Base-by-base conservation (phyloP, 176 grass and related monocot genomes). In the Musa schizocarpa region DNA sequence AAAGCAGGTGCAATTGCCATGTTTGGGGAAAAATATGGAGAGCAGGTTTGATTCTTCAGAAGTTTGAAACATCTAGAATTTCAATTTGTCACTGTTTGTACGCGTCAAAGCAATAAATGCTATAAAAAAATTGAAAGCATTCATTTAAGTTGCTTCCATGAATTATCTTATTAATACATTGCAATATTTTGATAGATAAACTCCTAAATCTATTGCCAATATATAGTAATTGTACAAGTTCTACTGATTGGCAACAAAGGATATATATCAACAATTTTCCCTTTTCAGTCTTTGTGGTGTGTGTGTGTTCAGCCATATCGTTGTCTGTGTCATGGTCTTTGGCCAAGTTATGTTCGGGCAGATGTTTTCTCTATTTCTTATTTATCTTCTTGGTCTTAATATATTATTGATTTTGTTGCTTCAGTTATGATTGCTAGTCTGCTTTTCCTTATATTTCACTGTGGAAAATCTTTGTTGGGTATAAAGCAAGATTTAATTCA, bases 1-100 rank as follows among this genome's bases (percentile, higher is more conserved):
- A 83, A 73, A 82, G 94, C 90, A 68, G 90, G 94, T 64, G 94
- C 94, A 26, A 87, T 92, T 80, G 94, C 94, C 53, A 98, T 98
- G 94, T 98, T 98, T 5, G 94, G 94, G 68, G 94, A 98, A 83
- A 98, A 98, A 84, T 98, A 98, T 50, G 86, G 90, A 0, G 89
- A 92, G 78, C 81, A 87, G 90, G 94, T 98, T 63, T 53, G 83
- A 52, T 81, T 74, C 54, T 48, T 61, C 13, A 51, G 13, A 56
- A 49, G 24, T 57, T 27, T 71, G 49, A 13, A 53, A 50, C 14
- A 43, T 51, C 10, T 54, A 68, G 43, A 16, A 68, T 34, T 19
- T 43, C 19, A 68, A 14, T 48, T 43, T 43, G 6, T 34, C 13
- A 11, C 6, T 68, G 27, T 68, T 68, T 68, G 43, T 68, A 68